Evolutionary conservation across 2,329 filamentous ascomycete genomes (phyloP).

Genomic region (Talaromyces atroroseus): DNA sequence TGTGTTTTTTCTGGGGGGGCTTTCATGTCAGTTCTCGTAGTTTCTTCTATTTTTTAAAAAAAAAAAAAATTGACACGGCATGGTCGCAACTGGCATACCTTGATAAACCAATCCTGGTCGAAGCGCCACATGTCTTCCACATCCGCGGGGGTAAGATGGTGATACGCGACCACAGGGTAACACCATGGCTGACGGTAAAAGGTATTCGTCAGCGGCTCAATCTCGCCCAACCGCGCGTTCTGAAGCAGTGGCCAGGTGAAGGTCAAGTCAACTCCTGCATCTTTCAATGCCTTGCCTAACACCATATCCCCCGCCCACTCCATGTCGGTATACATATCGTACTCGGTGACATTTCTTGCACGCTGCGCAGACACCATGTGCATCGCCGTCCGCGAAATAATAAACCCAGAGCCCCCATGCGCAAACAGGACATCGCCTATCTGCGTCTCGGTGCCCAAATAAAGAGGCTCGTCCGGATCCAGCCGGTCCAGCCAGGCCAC

Average conservation of each 20-base stretch:
- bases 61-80: too few species aligned
- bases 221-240: constrained; percentile 39
- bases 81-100: constrained; percentile 42
- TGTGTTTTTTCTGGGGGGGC: constrained; percentile 21
- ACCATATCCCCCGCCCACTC: constrained; percentile 50
- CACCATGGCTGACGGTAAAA: constrained; percentile 45
- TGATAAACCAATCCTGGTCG: constrained; percentile 52
- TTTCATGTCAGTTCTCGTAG: neutral
- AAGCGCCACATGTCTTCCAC: constrained; percentile 42
- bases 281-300: constrained; percentile 43
- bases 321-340: constrained; percentile 42
- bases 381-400: constrained; percentile 48
- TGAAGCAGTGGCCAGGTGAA: constrained; percentile 46
- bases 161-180: constrained; percentile 46
- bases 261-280: constrained; percentile 42
- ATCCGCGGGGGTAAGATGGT: constrained; percentile 43
- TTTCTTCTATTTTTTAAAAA: too few species aligned
- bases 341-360: constrained; percentile 34
- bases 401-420: constrained; percentile 50
- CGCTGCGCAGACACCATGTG: constrained; percentile 41
- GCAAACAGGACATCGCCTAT: constrained; percentile 48
- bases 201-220: constrained; percentile 38
- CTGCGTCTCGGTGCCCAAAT: constrained; percentile 51
- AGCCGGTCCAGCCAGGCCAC: constrained; percentile 49
- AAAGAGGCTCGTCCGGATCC: constrained; percentile 45